Conservation (phyloP, 225 moss, liverwort and hornwort species). For the Sphagnum contortum region DNA sequence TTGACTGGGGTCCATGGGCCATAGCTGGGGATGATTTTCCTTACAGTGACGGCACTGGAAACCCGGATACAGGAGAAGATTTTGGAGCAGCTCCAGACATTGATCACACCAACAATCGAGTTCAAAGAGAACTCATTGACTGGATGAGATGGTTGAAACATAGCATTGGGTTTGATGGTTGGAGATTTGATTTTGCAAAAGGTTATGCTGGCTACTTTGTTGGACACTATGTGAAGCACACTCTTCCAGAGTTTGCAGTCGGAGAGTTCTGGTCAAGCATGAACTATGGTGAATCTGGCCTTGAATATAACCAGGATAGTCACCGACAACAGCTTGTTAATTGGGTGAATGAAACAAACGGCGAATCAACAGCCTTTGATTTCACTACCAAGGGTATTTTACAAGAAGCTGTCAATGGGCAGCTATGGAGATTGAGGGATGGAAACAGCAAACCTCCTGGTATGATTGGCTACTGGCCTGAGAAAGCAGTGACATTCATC, state of each 20-base stretch:
- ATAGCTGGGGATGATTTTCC: constrained; percentile 51
- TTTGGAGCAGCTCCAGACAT: constrained; percentile 90
- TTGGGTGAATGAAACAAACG: constrained; percentile 58
- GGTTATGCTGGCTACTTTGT: constrained; percentile 71
- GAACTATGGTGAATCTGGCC: constrained; percentile 40
- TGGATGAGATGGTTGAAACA: constrained; percentile 87
- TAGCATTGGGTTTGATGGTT: constrained; percentile 73
- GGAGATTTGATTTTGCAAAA: constrained; percentile 92
- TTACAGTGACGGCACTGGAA: constrained; percentile 56
- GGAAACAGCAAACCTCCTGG: constrained; percentile 46
- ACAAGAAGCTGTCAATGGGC: constrained; percentile 66
- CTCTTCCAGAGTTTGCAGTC: constrained; percentile 57
- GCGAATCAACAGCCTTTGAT: constrained; percentile 64
- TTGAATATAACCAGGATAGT: constrained; percentile 70
- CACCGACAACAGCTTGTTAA: constrained; percentile 72
- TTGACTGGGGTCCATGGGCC: constrained; percentile 94
- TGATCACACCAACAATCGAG: constrained; percentile 76
- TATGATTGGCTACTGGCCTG: constrained; percentile 73
- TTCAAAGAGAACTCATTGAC: constrained; percentile 48
- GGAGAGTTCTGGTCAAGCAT: constrained; percentile 74
- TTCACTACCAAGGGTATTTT: constrained; percentile 95
- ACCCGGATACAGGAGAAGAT: constrained; percentile 65
- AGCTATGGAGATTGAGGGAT: constrained; percentile 61
- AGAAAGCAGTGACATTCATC: constrained; percentile 75
- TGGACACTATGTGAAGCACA: constrained; percentile 47